Base-by-base conservation (phyloP, 106 monocot species). In the Allium fistulosum region DNA sequence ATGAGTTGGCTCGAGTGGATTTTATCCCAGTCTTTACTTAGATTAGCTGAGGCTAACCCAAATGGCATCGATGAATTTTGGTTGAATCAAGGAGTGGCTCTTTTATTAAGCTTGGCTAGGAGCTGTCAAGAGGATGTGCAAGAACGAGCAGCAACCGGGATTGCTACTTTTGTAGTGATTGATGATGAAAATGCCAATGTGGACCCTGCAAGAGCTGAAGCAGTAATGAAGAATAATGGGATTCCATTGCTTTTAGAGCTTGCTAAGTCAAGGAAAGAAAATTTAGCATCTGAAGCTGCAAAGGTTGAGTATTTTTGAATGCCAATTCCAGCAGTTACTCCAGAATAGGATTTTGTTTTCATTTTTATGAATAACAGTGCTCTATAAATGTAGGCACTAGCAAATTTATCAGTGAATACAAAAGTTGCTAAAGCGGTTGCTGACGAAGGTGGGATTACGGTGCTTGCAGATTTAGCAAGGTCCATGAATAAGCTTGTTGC, bases 401-500 rank as follows among this genome's bases (percentile, higher is more conserved):
- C 92, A 62, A 97, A 90, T 75, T 76, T 97, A 37, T 97, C 97
- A 8, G 97, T 92, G 61, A 92, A 97, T 80, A 72, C 92, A 13
- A 92, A 90, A 70, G 97, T 97, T 71, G 97, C 97, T 8, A 97
- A 97, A 74, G 76, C 84, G 68, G 97, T 97, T 74, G 97, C 97
- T 58, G 87, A 92, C 68, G 92, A 80, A 74, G 97, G 92, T 17
- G 97, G 97, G 48, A 97, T 97, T 47, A 51, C 51, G 17, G 81
- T 97, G 48, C 80, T 97, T 26, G 84, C 92, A 27, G 78, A 84
- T 59, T 74, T 97, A 22, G 92, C 97, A 46, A 84, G 82, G 69
- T 97, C 97, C 52, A 82, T 82, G 84, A 97, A 97, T 69, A 85
- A 82, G 66, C 71, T 97, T 67, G 97, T 97, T 65, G 97, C 92